These are phyloP conservation scores for Entomortierella chlamydospora DNA, from an alignment of 192 early-diverging fungal species.

Conservation along the genomic window DNA sequence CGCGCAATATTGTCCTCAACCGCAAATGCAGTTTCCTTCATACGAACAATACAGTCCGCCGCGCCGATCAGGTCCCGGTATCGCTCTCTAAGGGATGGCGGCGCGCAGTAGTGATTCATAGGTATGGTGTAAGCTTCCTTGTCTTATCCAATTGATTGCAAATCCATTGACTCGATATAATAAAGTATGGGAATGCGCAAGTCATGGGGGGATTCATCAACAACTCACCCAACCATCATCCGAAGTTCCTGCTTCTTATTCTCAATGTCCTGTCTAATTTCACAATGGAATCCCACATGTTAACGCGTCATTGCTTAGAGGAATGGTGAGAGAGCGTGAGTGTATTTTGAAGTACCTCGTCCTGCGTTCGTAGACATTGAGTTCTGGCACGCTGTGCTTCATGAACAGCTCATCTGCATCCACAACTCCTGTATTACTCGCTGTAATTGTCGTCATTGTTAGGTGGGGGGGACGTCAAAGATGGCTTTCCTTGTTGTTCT, in stretches of 20 bases:
- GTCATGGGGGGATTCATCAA: too few species aligned
- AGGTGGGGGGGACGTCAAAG: too few species aligned
- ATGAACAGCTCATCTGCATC: constrained; percentile 58
- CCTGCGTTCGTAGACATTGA: constrained; percentile 56
- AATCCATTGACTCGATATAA: too few species aligned
- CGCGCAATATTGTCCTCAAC: constrained; percentile 68
- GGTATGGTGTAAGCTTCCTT: too few species aligned
- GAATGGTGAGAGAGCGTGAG: not conserved
- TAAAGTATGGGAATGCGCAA: too few species aligned
- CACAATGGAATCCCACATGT: not conserved
- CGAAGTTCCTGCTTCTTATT: constrained; percentile 84
- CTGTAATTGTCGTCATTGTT: constrained; percentile 12
- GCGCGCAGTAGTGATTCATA: not conserved
- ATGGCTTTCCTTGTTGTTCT: too few species aligned
- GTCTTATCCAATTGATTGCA: too few species aligned
- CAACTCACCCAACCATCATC: constrained; percentile 84
- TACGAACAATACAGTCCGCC: constrained; percentile 80
- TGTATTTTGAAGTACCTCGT: constrained; percentile 53
- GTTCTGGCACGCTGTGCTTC: constrained; percentile 59
- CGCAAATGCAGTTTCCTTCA: constrained; percentile 67
- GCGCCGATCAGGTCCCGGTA: constrained; percentile 90
- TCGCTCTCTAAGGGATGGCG: constrained; percentile 82
- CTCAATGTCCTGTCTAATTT: constrained; percentile 75
- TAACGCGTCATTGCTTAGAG: not conserved
- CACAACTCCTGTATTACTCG: constrained; percentile 10